These are phyloP conservation scores for Eutrema salsugineum DNA, from an alignment of 441 rosid species.

Conservation along the genomic window DNA sequence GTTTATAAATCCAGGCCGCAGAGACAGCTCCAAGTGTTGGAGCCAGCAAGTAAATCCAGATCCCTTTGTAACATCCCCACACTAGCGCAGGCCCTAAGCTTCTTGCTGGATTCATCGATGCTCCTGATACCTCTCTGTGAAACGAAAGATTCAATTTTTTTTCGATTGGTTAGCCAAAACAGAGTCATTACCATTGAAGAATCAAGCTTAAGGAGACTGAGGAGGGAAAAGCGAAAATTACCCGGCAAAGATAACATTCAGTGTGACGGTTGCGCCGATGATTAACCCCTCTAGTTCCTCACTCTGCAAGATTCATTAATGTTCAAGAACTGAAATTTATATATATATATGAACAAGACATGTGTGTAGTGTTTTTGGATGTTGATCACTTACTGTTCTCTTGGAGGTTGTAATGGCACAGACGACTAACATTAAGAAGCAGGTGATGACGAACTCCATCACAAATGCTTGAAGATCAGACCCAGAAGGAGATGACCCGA, in stretches of 20 bases:
- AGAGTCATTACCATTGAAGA: neutral
- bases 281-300: conserved; percentile 21
- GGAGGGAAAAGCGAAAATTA: neutral
- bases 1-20: conserved; percentile 24
- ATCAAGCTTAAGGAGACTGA: neutral
- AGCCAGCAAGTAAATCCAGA: conserved; percentile 30
- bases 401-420: conserved; percentile 24
- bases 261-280: conserved; percentile 26
- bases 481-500: conserved; percentile 26
- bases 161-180: conserved; percentile 1
- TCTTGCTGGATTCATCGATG: conserved; percentile 54
- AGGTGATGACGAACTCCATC: conserved; percentile 31
- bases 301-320: conserved; percentile 14
- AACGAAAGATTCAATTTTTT: neutral
- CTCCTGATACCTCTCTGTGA: conserved; percentile 44
- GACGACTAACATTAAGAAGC: conserved; percentile 27
- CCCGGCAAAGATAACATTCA: conserved; percentile 31
- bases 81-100: conserved; percentile 38
- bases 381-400: conserved; percentile 17
- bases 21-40: conserved; percentile 32
- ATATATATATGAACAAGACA: neutral
- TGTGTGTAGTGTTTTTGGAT: neutral
- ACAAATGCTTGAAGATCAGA: conserved; percentile 27
- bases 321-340: neutral
- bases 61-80: conserved; percentile 32